Evolutionary conservation across 805 yeast species (phyloP), one percentile per base, ranked within the genome.

Genomic region (Candida methanosorbosa): DNA sequence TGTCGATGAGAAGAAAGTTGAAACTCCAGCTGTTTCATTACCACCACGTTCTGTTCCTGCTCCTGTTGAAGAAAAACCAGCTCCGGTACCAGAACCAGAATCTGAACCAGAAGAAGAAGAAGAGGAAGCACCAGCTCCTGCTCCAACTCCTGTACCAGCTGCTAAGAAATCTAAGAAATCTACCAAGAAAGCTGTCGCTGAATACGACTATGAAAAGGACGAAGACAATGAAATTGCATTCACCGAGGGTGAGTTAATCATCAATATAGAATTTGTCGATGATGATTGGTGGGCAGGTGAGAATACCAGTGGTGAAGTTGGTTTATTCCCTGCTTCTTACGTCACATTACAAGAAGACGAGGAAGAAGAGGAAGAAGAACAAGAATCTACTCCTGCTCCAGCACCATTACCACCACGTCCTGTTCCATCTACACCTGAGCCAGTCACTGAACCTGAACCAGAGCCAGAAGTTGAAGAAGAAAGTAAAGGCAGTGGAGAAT

Each of bases 211-310:
- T 44, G 78, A 66, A 44, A 74, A 76, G 48, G 85, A 75, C 40
- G 94, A 81, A 48, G 88, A 79, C 36, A 80, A 82, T 46, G 94
- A 83, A 54, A 72, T 83, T 34, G 67, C 67, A 0, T 72, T 83
- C 32, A 61, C 44, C 15, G 88, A 78, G 45, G 87, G 83, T 35
- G 92, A 83, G 43, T 44, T 53, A 24, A 73, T 83, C 40, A 59
- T 68, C n/a, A 75, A 75, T 19, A 77, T 84, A 41, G 81, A 80
- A 40, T 70, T 75, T 45, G 72, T 76, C 13, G 87, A 80, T 49
- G 82, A 76, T 38, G 87, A 78, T 45, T 83, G 90, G 90, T 73
- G 78, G 78, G 41, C 52, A 27, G 65, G 65, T 33, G 45, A 48
- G 17, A 57, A 60, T 34, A 33, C 50, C 15, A 47, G 44, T 16